Conservation (phyloP, 2,329 filamentous ascomycete species). For the Sclerotinia spermophila region DNA sequence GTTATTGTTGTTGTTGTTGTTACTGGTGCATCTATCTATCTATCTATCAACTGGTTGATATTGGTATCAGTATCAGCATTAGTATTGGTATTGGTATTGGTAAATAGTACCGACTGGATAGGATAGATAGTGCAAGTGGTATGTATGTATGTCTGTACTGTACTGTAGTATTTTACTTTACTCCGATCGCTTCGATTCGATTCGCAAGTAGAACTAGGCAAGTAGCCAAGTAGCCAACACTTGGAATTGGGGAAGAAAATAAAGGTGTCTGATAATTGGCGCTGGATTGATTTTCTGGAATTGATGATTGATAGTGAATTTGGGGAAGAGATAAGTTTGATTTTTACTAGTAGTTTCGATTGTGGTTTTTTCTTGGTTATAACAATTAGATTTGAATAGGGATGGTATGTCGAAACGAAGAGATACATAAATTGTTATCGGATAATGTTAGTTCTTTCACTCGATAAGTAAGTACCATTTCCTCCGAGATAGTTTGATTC, state of each 20-base stretch:
- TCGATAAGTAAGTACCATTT: too few relatives aligned
- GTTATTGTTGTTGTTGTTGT: too few relatives aligned
- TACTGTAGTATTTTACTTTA: too few relatives aligned
- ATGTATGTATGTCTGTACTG: too few relatives aligned
- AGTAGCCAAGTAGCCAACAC: neutral
- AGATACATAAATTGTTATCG: neutral
- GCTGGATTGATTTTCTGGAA: neutral
- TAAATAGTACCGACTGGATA: neutral
- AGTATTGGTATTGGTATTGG: neutral
- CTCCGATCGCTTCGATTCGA: neutral
- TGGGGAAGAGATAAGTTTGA: too few relatives aligned
- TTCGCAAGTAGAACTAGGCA: neutral
- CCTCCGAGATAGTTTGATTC: neutral
- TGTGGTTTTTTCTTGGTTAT: neutral
- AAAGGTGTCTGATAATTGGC: neutral
- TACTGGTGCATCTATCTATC: too few relatives aligned
- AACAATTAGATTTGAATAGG: too few relatives aligned
- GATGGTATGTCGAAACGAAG: neutral
- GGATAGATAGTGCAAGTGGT: neutral
- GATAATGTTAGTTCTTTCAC: neutral
- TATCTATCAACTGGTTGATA: too few relatives aligned
- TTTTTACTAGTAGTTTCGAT: neutral
- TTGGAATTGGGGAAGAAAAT: neutral
- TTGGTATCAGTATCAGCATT: too few relatives aligned
- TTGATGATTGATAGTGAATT: too few relatives aligned